These are phyloP conservation scores for Sugiyamaella lignohabitans DNA, from an alignment of 805 yeast genomes.

Conservation along the genomic window DNA sequence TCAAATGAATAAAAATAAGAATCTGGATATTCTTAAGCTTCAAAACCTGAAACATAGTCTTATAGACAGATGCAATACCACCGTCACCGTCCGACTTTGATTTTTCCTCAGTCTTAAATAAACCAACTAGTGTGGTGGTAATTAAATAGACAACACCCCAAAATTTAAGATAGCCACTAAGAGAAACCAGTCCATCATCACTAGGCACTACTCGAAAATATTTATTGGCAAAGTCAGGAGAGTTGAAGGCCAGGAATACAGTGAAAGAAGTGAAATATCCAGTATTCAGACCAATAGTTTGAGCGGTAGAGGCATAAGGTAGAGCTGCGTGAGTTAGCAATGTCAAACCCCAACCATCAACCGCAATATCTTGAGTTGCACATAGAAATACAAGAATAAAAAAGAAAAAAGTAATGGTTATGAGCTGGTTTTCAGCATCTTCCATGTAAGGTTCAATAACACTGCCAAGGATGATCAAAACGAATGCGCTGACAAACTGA, in stretches of 20 bases:
- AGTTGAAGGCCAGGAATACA: slow-evolving; percentile 80
- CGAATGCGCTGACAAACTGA: slow-evolving; percentile 69
- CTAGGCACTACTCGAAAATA: slow-evolving; percentile 60
- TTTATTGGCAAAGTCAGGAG: slow-evolving; percentile 87
- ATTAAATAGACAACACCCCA: slow-evolving; percentile 70
- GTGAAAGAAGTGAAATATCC: slow-evolving; percentile 93
- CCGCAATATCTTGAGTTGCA: slow-evolving; percentile 98
- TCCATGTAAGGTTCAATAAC: slow-evolving; percentile 43
- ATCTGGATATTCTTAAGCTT: slow-evolving; percentile 58
- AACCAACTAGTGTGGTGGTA: slow-evolving; percentile 55
- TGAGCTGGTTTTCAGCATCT: slow-evolving; percentile 43
- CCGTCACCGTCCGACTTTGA: slow-evolving; percentile 30
- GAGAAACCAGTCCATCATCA: slow-evolving; percentile 58
- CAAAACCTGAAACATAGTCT: slow-evolving; percentile 36
- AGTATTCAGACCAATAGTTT: slow-evolving; percentile 87
- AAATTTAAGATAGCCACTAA: slow-evolving; percentile 68
- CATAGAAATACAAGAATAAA: slow-evolving; percentile 76
- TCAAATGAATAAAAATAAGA: slow-evolving; percentile 64
- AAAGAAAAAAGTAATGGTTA: slow-evolving; percentile 60
- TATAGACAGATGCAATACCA: slow-evolving; percentile 31
- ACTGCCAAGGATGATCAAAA: slow-evolving; percentile 60
- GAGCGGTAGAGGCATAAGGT: slow-evolving; percentile 94
- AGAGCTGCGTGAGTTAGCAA: slow-evolving; percentile 69
- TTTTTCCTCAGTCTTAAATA: slow-evolving; percentile 69
- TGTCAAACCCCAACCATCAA: slow-evolving; percentile 98